Percentiles rank a stretch among this genome's conserved stretches.
phyloP scores from a whole-genome alignment of 352 stramenopile species.

The Plasmopara muralis region DNA sequence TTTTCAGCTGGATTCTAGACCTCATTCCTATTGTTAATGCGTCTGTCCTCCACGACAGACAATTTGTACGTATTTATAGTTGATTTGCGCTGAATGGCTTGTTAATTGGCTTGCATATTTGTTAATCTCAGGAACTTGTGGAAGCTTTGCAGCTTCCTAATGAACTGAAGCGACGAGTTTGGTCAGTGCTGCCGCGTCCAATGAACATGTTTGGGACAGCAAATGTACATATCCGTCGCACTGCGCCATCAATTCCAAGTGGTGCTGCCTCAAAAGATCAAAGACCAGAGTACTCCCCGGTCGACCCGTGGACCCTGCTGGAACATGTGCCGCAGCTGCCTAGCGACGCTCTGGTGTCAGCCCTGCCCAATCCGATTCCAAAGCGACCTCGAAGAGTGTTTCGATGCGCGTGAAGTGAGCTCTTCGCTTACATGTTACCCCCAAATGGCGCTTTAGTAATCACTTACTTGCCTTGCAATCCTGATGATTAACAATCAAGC shows the following conservation, averaged over 20 bases:
- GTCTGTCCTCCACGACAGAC: constrained; percentile 63
- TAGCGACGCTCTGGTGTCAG: constrained; percentile 49
- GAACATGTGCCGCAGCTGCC: constrained; percentile 65
- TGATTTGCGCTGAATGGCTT: background rate
- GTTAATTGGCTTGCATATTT: constrained; percentile 14
- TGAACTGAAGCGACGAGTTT: constrained; percentile 59
- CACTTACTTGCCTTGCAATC: background rate
- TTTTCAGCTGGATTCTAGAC: constrained; percentile 86
- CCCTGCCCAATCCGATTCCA: constrained; percentile 33
- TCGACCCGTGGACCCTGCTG: constrained; percentile 74
- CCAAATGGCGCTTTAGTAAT: too few relatives aligned
- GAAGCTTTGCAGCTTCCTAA: constrained; percentile 48
- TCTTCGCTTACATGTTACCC: background rate
- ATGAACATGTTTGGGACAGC: constrained; percentile 25
- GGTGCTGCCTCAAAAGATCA: constrained; percentile 19
- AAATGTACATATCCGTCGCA: constrained; percentile 21
- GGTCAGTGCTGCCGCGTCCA: constrained; percentile 59
- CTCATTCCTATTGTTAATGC: constrained; percentile 72
- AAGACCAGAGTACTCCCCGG: constrained; percentile 25
- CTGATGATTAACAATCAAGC: background rate
- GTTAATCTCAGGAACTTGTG: constrained; percentile 52
- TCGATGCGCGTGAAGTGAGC: constrained; percentile 57
- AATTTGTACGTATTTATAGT: constrained; percentile 51
- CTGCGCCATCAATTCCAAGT: constrained; percentile 18
- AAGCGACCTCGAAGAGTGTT: constrained; percentile 61